phyloP scores from a whole-genome alignment of 441 rosid species.

The Syzygium syzygioides region DNA sequence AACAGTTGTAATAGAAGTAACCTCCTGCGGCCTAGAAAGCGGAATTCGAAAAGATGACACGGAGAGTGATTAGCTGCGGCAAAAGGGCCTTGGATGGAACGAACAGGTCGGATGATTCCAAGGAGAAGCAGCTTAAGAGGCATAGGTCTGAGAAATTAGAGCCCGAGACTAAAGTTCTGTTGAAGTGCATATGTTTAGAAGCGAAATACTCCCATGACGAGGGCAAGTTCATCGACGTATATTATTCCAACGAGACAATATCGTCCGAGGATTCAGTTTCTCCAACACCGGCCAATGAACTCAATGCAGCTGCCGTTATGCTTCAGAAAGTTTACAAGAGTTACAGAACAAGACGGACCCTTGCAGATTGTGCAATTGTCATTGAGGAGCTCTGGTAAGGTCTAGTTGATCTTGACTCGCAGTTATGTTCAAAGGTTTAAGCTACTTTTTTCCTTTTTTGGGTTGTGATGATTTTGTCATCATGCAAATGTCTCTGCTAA shows the following conservation, averaged over 20 bases:
- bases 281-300: conserved; percentile 59
- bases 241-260: not conserved
- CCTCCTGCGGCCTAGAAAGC: not conserved
- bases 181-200: not conserved
- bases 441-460: not conserved
- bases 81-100: not conserved
- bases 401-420: not conserved
- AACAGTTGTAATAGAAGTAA: not conserved
- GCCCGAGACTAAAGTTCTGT: not conserved
- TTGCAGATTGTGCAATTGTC: conserved; percentile 69
- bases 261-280: conserved; percentile 17
- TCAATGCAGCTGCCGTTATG: conserved; percentile 64
- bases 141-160: not conserved
- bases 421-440: not conserved
- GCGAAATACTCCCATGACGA: not conserved
- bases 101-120: not conserved
- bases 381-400: conserved; percentile 65
- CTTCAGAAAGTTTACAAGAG: conserved; percentile 67
- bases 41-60: not conserved
- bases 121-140: not conserved
- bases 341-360: conserved; percentile 58
- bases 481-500: not conserved
- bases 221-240: not conserved
- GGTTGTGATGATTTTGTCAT: not conserved
- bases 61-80: not conserved